Evolutionary conservation across 805 yeast species (phyloP).

Genomic region (Teunomyces barrocoloradensis): DNA sequence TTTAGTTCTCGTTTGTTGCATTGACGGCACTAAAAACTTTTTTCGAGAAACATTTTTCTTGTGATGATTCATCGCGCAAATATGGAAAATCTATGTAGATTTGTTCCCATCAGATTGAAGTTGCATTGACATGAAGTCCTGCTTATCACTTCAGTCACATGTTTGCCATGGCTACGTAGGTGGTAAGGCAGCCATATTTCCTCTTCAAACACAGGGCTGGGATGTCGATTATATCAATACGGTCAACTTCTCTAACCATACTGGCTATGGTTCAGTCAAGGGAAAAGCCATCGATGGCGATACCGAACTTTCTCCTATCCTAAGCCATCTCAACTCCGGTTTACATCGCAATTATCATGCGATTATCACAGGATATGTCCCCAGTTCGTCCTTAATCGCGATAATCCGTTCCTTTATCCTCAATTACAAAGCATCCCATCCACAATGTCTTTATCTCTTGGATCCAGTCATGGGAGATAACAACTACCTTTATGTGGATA

Average conservation of each 20-base stretch:
- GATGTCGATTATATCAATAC: constrained; percentile 66
- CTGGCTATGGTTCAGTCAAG: constrained; percentile 59
- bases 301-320: constrained; percentile 6
- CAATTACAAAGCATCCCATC: constrained; percentile 31
- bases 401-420: constrained; percentile 31
- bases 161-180: constrained; percentile 76
- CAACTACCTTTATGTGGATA: constrained; percentile 63
- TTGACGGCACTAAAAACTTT: not conserved
- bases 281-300: constrained; percentile 41
- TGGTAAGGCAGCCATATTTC: constrained; percentile 63
- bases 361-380: constrained; percentile 65
- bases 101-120: not conserved
- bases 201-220: constrained; percentile 65
- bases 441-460: constrained; percentile 50
- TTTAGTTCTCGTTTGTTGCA: not conserved
- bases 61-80: not conserved
- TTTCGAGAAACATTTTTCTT: not conserved
- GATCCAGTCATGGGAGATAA: constrained; percentile 86
- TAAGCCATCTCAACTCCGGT: constrained; percentile 7
- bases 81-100: not conserved
- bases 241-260: constrained; percentile 66
- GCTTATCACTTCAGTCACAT: constrained; percentile 63
- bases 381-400: constrained; percentile 50
- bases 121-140: constrained; percentile 16
- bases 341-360: constrained; percentile 45